Base-by-base conservation (phyloP, 768 basidiomycete genomes). In the Trametes cubensis region DNA sequence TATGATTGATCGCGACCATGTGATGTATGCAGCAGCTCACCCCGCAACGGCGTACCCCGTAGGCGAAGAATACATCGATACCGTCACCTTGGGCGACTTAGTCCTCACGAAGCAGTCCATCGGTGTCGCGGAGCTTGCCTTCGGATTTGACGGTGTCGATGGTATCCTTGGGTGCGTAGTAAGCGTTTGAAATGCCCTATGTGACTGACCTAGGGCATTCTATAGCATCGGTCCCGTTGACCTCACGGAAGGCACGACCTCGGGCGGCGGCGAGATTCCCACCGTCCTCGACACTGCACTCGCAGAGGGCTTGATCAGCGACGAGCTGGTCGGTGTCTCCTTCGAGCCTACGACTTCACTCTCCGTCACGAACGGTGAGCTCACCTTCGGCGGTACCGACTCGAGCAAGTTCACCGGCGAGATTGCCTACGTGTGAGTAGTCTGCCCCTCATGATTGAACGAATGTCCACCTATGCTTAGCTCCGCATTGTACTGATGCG, bases 141-240 rank as follows among this genome's bases (percentile, higher is more conserved):
- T 53, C 3, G 86, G 82, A 4, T 73, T 74, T 67, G 39, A 63
- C 0, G 81, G 79, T 38, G 77, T 83, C 25, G 88, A 89, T 64
- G 87, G 87, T 8, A 88, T 89, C 62, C 65, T 89, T 15, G 87
- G 87, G 85, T 87, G 71, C 34, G 66, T 40, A 7, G 4, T 28
- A 5, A 28, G 25, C 25, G n/a, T 28, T 15, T 30, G 11, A 2
- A 34, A 34, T 10, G 42, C 44, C 1, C 17, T 34, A n/a, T 42
- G 39, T 17, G 11, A 40, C 25, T 42, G 30, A 25, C 1, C 30
- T 26, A 25, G 26, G 14, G 34, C 0, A 30, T 15, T 6, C 11
- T 14, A 7, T 21, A 62, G 57, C 30, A 51, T 63, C 26, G 88
- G 88, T 38, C 88, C 88, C 30, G 74, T 77, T 8, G 78, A 74